Base-by-base conservation (phyloP, 768 basidiomycete species). In the Trametes sanguinea region DNA sequence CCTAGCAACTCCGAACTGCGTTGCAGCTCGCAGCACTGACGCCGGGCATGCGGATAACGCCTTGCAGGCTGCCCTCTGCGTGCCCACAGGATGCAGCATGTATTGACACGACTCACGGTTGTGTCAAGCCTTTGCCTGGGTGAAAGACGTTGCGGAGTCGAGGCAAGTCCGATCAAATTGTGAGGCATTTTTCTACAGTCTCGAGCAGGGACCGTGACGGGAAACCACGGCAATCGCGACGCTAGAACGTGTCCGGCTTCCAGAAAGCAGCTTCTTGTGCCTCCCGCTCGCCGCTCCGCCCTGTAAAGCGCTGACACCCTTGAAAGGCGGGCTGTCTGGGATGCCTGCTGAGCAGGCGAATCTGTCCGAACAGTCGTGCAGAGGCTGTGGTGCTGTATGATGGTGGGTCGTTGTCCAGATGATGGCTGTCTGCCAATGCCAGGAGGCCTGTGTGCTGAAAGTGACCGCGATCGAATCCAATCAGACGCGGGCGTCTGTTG, bases 171-270 rank as follows among this genome's bases (percentile, higher is more conserved):
- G 55, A 47, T 47, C 17, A 54, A 9, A 4, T 7, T 7, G 1
- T 59, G 57, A 59, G 50, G 57, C 40, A 51, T 59, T 59, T 59
- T 51, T 51, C 30, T 59, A 13, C 47, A 45, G 46, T 8, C 33
- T 22, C 27, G 46, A 33, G 33, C 35, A 37, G 35, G 35, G 11
- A 37, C 35, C 6, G 35, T 11, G 35, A 37, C 35, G 35, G 33
- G 45, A 35, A 47, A 16, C 43, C n/a, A 16, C 50, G 57, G 57
- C 57, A 16, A 59, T 51, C 50, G 57, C 48, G 13, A 51, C 57
- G 57, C 22, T 22, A 40, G 33, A 51, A 40, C 13, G 9, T 35
- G 46, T 17, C 17, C 35, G 37, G 14, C 6, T 58, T 58, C 57
- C 48, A 43, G 57, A 58, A 57, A 16, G 29, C 30, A 8, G 37